Evolutionary conservation across 2,329 filamentous ascomycete species (phyloP).

Genomic region (Pyrenophora graminea): DNA sequence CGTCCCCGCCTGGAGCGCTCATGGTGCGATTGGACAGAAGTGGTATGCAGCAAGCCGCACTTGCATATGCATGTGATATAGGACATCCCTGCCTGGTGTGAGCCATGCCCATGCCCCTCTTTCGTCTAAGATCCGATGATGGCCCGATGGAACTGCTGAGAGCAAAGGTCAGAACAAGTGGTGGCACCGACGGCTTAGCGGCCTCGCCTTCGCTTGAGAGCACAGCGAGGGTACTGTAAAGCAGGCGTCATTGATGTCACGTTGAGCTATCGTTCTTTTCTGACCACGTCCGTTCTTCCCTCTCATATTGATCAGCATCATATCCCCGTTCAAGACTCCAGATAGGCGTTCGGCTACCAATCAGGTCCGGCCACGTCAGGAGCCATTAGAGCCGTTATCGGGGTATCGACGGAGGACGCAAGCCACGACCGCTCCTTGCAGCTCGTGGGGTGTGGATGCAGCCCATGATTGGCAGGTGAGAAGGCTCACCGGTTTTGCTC

Average conservation of each 20-base stretch:
- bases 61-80: slow-evolving; percentile 47
- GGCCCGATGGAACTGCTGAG: slow-evolving; percentile 25
- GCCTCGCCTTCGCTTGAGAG: slow-evolving; percentile 8
- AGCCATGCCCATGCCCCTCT: slow-evolving; percentile 25
- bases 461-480: slow-evolving; percentile 31
- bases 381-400: slow-evolving; percentile 46
- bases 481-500: slow-evolving; percentile 34
- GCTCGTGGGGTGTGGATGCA: slow-evolving; percentile 27
- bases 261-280: background rate
- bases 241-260: background rate
- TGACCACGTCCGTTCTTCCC: slow-evolving; percentile 4
- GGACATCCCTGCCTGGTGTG: slow-evolving; percentile 32
- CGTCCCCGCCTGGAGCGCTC: slow-evolving; percentile 25
- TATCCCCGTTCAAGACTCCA: slow-evolving; percentile 34
- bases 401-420: slow-evolving; percentile 35
- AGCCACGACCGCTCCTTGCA: slow-evolving; percentile 45
- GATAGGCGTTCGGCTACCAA: slow-evolving; percentile 37
- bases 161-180: slow-evolving; percentile 18
- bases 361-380: slow-evolving; percentile 45
- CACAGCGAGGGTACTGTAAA: background rate
- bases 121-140: slow-evolving; percentile 28
- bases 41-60: slow-evolving; percentile 42
- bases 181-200: slow-evolving; percentile 26
- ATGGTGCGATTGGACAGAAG: slow-evolving; percentile 34
- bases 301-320: slow-evolving; percentile 17